Conservation (phyloP, 192 early-diverging fungal genomes). For the Tieghemiomyces parasiticus region DNA sequence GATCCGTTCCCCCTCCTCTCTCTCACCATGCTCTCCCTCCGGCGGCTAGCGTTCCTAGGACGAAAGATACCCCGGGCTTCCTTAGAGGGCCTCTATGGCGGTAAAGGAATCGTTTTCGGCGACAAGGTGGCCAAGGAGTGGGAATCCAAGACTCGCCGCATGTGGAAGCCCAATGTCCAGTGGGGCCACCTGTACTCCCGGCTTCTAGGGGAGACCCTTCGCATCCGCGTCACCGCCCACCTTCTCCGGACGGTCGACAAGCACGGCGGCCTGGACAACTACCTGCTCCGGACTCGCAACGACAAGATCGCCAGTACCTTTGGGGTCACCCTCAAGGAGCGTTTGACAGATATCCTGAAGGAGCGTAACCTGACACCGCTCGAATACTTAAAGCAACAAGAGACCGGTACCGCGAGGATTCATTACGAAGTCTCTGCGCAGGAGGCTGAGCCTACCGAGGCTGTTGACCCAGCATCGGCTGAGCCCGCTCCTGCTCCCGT, state of each 20-base stretch:
- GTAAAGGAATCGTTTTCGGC: conserved; percentile 14
- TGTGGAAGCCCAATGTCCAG: conserved; percentile 66
- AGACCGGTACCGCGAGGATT: too few species aligned
- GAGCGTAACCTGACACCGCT: too few species aligned
- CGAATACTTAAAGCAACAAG: too few species aligned
- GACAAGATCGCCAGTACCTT: conserved; percentile 43
- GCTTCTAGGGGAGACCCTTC: conserved; percentile 33
- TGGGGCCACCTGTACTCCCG: conserved; percentile 48
- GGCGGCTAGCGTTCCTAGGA: not conserved
- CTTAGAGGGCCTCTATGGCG: not conserved
- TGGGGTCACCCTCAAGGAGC: conserved; percentile 37
- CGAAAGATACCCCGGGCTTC: not conserved
- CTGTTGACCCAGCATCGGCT: too few species aligned
- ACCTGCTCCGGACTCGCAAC: conserved; percentile 49
- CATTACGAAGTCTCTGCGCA: too few species aligned
- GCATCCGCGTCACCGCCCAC: conserved; percentile 46
- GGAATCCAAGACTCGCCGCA: conserved; percentile 57
- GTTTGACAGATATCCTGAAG: conserved; percentile 15
- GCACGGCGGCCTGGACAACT: conserved; percentile 68
- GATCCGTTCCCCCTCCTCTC: too few species aligned
- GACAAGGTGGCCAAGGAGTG: conserved; percentile 32
- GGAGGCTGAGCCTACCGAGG: too few species aligned
- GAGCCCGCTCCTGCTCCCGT: too few species aligned
- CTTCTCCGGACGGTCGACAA: conserved; percentile 65
- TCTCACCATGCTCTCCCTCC: conserved; percentile 4